Percentiles rank a stretch among this genome's conserved stretches.
Conservation (phyloP, 352 stramenopile genomes). For the Globisporangium viniferum region DNA sequence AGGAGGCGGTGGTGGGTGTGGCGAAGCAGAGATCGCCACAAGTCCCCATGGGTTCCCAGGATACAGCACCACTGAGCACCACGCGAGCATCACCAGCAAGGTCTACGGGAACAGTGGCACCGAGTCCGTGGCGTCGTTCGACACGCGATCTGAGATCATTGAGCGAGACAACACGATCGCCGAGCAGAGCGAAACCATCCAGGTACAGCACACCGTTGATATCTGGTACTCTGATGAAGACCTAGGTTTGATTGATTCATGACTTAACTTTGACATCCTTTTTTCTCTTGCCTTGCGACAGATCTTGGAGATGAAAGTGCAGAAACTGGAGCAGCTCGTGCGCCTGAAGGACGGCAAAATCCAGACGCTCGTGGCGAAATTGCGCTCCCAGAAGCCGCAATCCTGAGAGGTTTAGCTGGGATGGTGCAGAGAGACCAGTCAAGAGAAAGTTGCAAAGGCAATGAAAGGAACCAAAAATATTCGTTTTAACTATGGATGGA, state of each 20-base stretch:
- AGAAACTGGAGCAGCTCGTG: slow-evolving; percentile 94
- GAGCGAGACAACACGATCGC: slow-evolving; percentile 82
- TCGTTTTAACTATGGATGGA: too few relatives aligned
- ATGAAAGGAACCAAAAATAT: neutral
- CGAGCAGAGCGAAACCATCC: slow-evolving; percentile 87
- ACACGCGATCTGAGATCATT: slow-evolving; percentile 32
- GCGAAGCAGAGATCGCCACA: neutral
- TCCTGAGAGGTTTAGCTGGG: slow-evolving; percentile 9
- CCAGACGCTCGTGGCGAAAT: slow-evolving; percentile 81
- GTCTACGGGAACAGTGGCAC: slow-evolving; percentile 10
- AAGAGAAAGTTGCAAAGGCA: slow-evolving; percentile 8
- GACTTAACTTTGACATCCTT: neutral
- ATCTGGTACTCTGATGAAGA: neutral
- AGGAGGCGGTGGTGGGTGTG: neutral
- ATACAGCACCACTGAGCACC: slow-evolving; percentile 17
- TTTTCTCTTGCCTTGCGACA: slow-evolving; percentile 19
- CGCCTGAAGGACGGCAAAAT: slow-evolving; percentile 94
- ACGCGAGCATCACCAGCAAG: slow-evolving; percentile 3
- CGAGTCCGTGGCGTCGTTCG: slow-evolving; percentile 12
- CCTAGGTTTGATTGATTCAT: neutral
- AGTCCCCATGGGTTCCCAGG: slow-evolving; percentile 3
- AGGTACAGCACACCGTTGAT: slow-evolving; percentile 24
- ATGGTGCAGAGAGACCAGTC: too few relatives aligned
- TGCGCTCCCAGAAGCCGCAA: slow-evolving; percentile 71
- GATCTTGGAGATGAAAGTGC: slow-evolving; percentile 94